Base-by-base conservation (phyloP, 2,329 filamentous ascomycete genomes). In the Diaporthe vaccinii region DNA sequence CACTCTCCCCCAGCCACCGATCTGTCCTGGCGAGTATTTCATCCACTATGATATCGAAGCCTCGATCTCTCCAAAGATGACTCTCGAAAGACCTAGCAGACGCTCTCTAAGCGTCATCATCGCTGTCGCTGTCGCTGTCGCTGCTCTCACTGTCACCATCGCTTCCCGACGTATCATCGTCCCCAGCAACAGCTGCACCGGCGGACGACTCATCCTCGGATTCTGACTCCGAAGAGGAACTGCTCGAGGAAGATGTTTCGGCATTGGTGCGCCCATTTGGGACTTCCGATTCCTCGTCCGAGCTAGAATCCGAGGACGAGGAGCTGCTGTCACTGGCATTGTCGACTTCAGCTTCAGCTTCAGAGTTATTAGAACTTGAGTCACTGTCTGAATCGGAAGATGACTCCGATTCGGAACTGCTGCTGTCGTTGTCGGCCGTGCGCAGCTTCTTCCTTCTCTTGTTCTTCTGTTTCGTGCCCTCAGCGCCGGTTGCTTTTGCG, bases 361-460 rank as follows among this genome's bases (percentile, higher is more conserved):
- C 15, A 2, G 80, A 81, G 7, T 55, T 46, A 22, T 82, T 81
- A 8, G 82, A 82, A 57, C 79, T 80, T 6, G 80, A 80, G 34
- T 73, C 70, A 53, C 62, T 71, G 44, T 71, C 71, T 12, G 72
- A 76, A 20, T 75, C 75, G 41, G 75, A 77, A 36, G 46, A 57
- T 39, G 73, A 73, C 2, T 70, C 67, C 12, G 67, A 70, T 28
- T 82, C 83, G 7, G 81, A 83, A 59, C 82, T 84, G 82, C 79
- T 82, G 76, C 83, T 85, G 78, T 85, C 85, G 75, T 87, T 85
- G 39, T 87, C 86, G 15, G 84, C 84, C 8, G 84, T 86, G n/a
- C 89, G 86, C 72, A 86, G 82, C 81, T 92, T 92, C 75, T 86
- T 83, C 78, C 85, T 86, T 70, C 88, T 85, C 83, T 89, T 91